Evolutionary conservation across 1,284 basidiomycete species (phyloP).

Genomic region (Ustilago tritici): DNA sequence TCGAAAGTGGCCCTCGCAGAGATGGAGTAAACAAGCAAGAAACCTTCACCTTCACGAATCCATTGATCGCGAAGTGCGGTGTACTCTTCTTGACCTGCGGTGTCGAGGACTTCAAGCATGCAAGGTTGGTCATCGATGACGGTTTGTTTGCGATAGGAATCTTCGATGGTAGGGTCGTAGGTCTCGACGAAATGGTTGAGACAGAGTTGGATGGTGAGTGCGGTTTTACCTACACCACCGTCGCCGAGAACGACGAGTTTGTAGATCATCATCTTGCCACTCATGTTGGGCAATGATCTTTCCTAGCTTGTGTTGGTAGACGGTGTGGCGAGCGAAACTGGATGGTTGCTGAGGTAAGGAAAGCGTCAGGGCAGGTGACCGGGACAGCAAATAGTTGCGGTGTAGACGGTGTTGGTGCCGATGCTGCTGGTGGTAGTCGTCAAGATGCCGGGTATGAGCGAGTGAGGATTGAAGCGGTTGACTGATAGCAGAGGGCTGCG

Average conservation of each 20-base stretch:
- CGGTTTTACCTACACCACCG: conserved; percentile 97
- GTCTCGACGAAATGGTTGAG: conserved; percentile 66
- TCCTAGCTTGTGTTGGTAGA: neutral
- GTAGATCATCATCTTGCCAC: conserved; percentile 73
- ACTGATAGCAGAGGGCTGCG: neutral
- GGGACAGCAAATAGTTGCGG: neutral
- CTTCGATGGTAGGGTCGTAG: conserved; percentile 70
- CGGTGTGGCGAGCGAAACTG: neutral
- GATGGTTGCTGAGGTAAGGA: neutral
- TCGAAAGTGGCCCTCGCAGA: conserved; percentile 70
- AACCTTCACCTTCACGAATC: conserved; percentile 71
- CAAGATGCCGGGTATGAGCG: too few relatives aligned
- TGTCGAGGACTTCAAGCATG: conserved; percentile 85
- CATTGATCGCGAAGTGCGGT: conserved; percentile 71
- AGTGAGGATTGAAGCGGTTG: neutral
- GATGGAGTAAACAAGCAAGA: conserved; percentile 70
- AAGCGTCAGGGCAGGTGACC: neutral
- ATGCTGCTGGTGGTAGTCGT: neutral
- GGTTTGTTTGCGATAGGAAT: conserved; percentile 70
- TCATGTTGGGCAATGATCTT: conserved; percentile 33
- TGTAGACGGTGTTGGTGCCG: neutral
- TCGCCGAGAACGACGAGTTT: conserved; percentile 94
- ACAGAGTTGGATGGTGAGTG: conserved; percentile 80
- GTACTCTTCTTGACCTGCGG: conserved; percentile 81
- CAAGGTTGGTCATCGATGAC: conserved; percentile 71